Base-by-base conservation (phyloP, 495 filamentous ascomycete species). In the Penicillium ochrochloron region DNA sequence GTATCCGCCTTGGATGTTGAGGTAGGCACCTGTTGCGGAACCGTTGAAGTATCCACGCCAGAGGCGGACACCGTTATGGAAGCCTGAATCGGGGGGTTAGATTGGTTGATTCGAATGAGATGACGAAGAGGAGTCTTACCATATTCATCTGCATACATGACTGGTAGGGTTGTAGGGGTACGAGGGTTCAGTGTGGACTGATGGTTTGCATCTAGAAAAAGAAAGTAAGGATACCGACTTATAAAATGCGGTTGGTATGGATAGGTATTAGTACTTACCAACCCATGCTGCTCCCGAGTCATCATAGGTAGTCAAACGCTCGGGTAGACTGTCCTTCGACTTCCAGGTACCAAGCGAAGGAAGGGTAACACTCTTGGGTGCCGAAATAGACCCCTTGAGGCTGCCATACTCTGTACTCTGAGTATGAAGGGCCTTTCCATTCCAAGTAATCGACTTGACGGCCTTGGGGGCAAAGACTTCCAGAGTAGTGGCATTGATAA, bases 41-140 rank as follows among this genome's bases (percentile, higher is more conserved):
- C 66, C 69, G 66, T 70, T 73, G 77, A 94, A 94, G 72, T 87
- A 84, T 41, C 89, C 91, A 15, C 91, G 83, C 79, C 85, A 93
- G 31, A 93, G 72, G 5, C 90, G 79, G 34, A 83, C 80, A 35
- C 90, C 91, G 11, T 85, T 84, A 70, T 91, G 82, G 77, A 86
- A 93, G 25, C 89, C 88, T 59, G 44, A 17, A 21, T n/a, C 17
- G 11, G 17, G 54, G 6, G 35, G 46, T 31, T 21, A 61, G 23
- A 56, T 21, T 29, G 2, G 11, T 27, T 1, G 11, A 5, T 11
- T 12, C 27, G 12, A 34, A 15, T 23, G 23, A 17, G 33, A 8
- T 17, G 7, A 48, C 15, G n/a, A 39, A 5, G n/a, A 34, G 12
- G 5, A 9, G 6, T 42, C 61, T 61, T 56, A 72, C 71, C 88